Evolutionary conservation across 116 monocot genomes (phyloP), one percentile per base, ranked within the genome.

Genomic region (Cymodocea nodosa): DNA sequence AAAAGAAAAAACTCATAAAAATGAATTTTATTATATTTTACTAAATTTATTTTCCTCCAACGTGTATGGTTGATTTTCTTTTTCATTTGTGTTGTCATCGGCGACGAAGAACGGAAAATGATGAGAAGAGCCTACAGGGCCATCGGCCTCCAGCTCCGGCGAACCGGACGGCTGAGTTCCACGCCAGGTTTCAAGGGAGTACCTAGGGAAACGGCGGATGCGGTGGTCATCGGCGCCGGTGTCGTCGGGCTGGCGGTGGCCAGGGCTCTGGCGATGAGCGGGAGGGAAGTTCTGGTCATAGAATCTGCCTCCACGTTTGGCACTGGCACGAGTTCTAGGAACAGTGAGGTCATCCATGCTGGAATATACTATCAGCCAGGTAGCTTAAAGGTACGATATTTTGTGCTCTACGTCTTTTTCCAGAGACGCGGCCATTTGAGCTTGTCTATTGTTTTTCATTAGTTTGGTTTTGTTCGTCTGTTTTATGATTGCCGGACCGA

Each of bases 331-430:
- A 97, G 97, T 65, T 97, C 97, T n/a, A 77, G 97, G 51, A 97
- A 97, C 70, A 97, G 91, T 60, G 97, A 97, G 74, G 97, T 97
- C 63, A 80, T 97, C 56, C 97, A 97, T 44, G 97, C 91, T 37
- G 97, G 97, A 13, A 87, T 97, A 35, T 90, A 97, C 70, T 85
- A 97, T 71, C 87, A 82, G 50, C 67, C 62, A 24, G 68, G 75
- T 48, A 73, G 78, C 50, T 69, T 90, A 3, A 90, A 90, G 90
- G 95, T 95, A 18, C 5, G 52, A 4, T 30, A 2, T 11, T 36
- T 61, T 70, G 25, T 5, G 3, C 1, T 8, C 18, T 14, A n/a
- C 0, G 8, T 15, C 15, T 11, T 36, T n/a, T 10, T 62, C n/a
- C 0, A 60, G 7, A 10, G n/a, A 11, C 37, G 19, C 12, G 16